Evolutionary conservation across 2,329 filamentous ascomycete genomes (phyloP).

Genomic region (Phialemonium atrogriseum): DNA sequence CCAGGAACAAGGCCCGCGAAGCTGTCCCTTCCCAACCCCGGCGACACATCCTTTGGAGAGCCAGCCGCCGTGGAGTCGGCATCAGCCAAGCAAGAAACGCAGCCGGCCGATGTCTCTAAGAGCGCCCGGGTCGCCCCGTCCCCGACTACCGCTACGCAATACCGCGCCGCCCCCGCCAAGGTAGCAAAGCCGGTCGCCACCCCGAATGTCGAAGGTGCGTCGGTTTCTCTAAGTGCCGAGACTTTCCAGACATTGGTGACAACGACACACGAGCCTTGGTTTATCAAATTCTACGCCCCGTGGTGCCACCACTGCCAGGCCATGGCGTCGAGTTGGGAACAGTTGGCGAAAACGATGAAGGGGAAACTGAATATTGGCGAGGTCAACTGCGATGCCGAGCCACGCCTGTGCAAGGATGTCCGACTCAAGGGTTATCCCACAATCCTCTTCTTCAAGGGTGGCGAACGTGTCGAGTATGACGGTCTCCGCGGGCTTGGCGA

Average conservation of each 20-base stretch:
- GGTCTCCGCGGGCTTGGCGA: constrained; percentile 89
- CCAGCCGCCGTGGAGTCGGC: neutral
- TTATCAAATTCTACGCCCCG: constrained; percentile 96
- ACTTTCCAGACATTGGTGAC: constrained; percentile 82
- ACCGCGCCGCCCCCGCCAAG: constrained; percentile 20
- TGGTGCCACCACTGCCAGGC: constrained; percentile 97
- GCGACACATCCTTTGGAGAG: constrained; percentile 34
- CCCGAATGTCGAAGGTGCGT: constrained; percentile 69
- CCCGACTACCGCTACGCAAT: constrained; percentile 10
- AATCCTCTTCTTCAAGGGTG: constrained; percentile 84
- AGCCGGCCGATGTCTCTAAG: constrained; percentile 19
- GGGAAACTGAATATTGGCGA: constrained; percentile 86
- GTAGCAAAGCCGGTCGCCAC: constrained; percentile 46
- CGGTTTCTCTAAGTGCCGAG: constrained; percentile 69
- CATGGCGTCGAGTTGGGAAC: constrained; percentile 81
- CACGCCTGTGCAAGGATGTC: constrained; percentile 86
- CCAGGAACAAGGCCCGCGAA: constrained; percentile 70
- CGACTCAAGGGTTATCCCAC: constrained; percentile 75
- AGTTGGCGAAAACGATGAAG: constrained; percentile 86
- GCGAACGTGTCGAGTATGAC: constrained; percentile 86
- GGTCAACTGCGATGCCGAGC: constrained; percentile 86
- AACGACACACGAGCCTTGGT: constrained; percentile 86
- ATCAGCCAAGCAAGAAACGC: constrained; percentile 8
- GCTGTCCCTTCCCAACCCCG: constrained; percentile 62
- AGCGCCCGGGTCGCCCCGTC: constrained; percentile 9